phyloP scores from a whole-genome alignment of 1,284 basidiomycete genomes.

The Pyrrhoderma lamaoense region DNA sequence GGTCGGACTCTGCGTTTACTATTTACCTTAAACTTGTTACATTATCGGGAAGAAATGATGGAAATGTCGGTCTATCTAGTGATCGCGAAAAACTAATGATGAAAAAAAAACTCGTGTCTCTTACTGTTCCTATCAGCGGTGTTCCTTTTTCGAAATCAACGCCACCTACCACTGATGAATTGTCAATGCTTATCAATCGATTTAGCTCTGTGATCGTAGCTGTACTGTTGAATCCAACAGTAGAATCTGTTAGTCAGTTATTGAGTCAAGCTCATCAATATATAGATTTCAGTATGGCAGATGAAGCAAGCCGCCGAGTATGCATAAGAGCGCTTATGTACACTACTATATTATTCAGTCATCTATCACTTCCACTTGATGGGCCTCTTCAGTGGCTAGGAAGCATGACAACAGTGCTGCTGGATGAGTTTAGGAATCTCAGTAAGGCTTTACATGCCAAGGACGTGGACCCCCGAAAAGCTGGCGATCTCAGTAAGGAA shows the following conservation, averaged over 20 bases:
- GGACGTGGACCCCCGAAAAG: constrained; percentile 15
- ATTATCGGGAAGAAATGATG: constrained; percentile 39
- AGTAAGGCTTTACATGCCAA: constrained; percentile 21
- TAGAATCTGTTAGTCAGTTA: constrained; percentile 40
- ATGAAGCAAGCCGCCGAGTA: constrained; percentile 62
- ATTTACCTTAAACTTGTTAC: constrained; percentile 76
- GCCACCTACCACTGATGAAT: constrained; percentile 48
- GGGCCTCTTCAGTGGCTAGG: constrained; percentile 62
- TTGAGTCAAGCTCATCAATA: constrained; percentile 59
- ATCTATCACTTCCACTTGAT: constrained; percentile 47
- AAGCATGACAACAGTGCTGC: constrained; percentile 53
- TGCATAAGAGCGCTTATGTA: constrained; percentile 77
- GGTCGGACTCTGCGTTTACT: constrained; percentile 68
- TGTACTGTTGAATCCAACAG: constrained; percentile 60
- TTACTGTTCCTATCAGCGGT: constrained; percentile 69
- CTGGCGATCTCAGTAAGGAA: constrained; percentile 7
- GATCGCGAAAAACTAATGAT: constrained; percentile 38
- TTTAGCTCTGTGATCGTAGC: constrained; percentile 74
- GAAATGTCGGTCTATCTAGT: constrained; percentile 27
- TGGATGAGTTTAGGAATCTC: constrained; percentile 41
- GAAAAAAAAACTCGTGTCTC: constrained; percentile 70
- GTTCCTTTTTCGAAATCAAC: constrained; percentile 55
- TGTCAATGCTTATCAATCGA: constrained; percentile 84
- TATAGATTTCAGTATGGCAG: constrained; percentile 62
- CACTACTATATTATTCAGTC: constrained; percentile 60